These are phyloP conservation scores for Blastosporella zonata DNA, from an alignment of 1,284 basidiomycete species.

Conservation along the genomic window DNA sequence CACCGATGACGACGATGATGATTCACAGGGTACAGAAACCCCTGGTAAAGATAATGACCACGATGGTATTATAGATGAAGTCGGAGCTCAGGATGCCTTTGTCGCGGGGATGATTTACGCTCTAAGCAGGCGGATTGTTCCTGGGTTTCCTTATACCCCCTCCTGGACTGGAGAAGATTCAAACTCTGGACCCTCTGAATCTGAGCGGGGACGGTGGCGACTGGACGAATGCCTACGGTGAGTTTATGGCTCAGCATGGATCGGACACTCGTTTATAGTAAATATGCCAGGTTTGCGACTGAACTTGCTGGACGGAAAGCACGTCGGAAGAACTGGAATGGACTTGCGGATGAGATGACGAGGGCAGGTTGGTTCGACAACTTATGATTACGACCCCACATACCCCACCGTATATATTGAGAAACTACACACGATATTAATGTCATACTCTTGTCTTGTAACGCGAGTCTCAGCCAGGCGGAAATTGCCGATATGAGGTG, in stretches of 20 bases:
- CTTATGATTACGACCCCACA: constrained; percentile 7
- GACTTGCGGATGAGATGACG: constrained; percentile 69
- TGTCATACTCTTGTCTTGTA: neutral
- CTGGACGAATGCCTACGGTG: constrained; percentile 76
- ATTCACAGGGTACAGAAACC: constrained; percentile 57
- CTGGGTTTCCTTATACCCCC: constrained; percentile 70
- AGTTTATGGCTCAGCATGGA: constrained; percentile 5
- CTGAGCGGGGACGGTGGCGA: constrained; percentile 57
- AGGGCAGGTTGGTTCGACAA: constrained; percentile 67
- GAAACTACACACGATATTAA: neutral
- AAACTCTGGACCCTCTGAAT: constrained; percentile 30
- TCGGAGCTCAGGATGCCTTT: constrained; percentile 76
- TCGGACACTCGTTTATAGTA: constrained; percentile 1
- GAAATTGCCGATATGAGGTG: no score
- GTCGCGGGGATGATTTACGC: constrained; percentile 80
- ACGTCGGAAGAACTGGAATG: constrained; percentile 54
- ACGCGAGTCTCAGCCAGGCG: no score
- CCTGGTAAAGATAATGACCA: constrained; percentile 34
- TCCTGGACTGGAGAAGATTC: constrained; percentile 41
- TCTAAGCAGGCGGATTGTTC: constrained; percentile 60
- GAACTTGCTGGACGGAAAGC: constrained; percentile 74
- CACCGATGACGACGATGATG: constrained; percentile 45
- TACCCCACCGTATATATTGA: neutral
- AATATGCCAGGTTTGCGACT: constrained; percentile 60
- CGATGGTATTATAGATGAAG: constrained; percentile 55